Evolutionary conservation across 2,329 filamentous ascomycete species (phyloP).

Genomic region (Curvularia sp.): DNA sequence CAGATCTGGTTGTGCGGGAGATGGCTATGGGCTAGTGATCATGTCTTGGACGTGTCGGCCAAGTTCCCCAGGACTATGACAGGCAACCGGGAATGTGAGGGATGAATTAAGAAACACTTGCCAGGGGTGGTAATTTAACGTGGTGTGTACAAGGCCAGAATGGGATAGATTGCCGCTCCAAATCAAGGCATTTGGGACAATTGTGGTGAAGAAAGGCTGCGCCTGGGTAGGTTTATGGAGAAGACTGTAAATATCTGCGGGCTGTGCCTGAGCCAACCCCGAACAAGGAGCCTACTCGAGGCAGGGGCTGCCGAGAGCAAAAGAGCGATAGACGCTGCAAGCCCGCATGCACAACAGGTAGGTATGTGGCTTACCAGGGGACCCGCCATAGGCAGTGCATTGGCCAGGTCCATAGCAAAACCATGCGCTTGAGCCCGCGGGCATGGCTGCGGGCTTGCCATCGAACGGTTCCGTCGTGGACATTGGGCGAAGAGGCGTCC

Average conservation of each 20-base stretch:
- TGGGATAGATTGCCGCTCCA: slow-evolving; percentile 43
- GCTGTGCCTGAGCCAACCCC: slow-evolving; percentile 48
- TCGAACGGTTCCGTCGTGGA: slow-evolving; percentile 46
- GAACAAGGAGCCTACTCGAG: slow-evolving; percentile 30
- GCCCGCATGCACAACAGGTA: slow-evolving; percentile 36
- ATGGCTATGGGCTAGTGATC: slow-evolving; percentile 41
- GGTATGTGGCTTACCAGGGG: slow-evolving; percentile 30
- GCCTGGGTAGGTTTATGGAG: slow-evolving; percentile 38
- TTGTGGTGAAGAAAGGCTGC: slow-evolving; percentile 41
- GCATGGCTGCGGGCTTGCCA: slow-evolving; percentile 45
- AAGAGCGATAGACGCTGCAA: slow-evolving; percentile 40
- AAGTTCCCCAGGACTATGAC: slow-evolving; percentile 36
- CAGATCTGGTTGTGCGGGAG: slow-evolving; percentile 45
- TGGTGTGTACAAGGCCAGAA: slow-evolving; percentile 35
- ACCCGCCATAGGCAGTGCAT: slow-evolving; percentile 38
- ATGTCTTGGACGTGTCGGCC: slow-evolving; percentile 40
- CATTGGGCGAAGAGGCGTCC: slow-evolving; percentile 37
- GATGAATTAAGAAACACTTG: slow-evolving; percentile 41
- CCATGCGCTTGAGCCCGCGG: slow-evolving; percentile 44
- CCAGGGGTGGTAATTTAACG: slow-evolving; percentile 35
- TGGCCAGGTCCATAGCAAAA: slow-evolving; percentile 32
- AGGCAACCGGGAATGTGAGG: slow-evolving; percentile 39
- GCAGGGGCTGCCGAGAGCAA: slow-evolving; percentile 23
- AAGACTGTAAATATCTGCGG: slow-evolving; percentile 49
- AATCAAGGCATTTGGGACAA: slow-evolving; percentile 43